Conservation (phyloP, 108 stramenopile species). For the Fragilaria crotonensis region DNA sequence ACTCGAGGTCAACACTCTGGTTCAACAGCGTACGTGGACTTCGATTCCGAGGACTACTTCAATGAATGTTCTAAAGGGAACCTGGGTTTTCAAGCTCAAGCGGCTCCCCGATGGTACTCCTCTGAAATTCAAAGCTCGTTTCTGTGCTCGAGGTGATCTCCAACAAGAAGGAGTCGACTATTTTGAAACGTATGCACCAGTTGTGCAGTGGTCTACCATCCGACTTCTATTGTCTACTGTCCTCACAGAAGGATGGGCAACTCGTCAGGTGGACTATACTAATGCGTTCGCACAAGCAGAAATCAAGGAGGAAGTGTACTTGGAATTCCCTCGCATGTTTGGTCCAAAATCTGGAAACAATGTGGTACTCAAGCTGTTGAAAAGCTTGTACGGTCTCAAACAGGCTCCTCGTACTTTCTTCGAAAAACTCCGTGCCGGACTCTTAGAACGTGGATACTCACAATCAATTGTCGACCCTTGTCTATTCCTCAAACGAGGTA, state of each 20-base stretch:
- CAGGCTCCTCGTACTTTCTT: no score
- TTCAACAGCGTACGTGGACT: slow-evolving; percentile 5
- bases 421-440: background rate
- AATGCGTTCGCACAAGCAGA: slow-evolving; percentile 25
- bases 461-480: slow-evolving; percentile 28
- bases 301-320: slow-evolving; percentile 8
- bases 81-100: slow-evolving; percentile 27
- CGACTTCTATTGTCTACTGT: slow-evolving; percentile 13
- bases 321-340: slow-evolving; percentile 15
- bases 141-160: slow-evolving; percentile 14
- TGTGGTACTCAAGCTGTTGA: slow-evolving; percentile 8
- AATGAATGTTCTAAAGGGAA: no score
- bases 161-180: slow-evolving; percentile 8
- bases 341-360: slow-evolving; percentile 1
- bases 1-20: slow-evolving; percentile 8
- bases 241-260: slow-evolving; percentile 5
- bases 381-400: slow-evolving; percentile 7
- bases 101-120: slow-evolving; percentile 11
- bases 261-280: slow-evolving; percentile 16
- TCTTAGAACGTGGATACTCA: background rate
- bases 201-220: slow-evolving; percentile 33
- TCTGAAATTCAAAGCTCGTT: slow-evolving; percentile 23
- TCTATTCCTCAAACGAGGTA: slow-evolving; percentile 17
- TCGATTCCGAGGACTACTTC: background rate
- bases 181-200: slow-evolving; percentile 29